Evolutionary conservation across 2,329 filamentous ascomycete genomes (phyloP), one percentile per base, ranked within the genome.

Genomic region (Lachnellula subtilissima): DNA sequence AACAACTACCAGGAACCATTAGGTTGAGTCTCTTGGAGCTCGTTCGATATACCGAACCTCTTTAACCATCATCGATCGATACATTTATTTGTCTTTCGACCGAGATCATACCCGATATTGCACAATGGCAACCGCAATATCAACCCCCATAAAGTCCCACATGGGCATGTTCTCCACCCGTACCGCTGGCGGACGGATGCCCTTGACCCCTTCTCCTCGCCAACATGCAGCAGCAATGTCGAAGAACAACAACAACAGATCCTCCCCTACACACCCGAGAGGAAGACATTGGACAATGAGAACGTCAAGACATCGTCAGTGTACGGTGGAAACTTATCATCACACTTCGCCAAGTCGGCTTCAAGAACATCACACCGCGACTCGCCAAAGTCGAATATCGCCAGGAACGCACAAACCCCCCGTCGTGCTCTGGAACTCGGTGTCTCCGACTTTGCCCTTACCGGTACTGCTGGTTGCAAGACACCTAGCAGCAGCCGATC

Each of bases 351-450:
- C 60, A 88, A 88, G 69, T 86, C 81, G 2, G 75, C 74, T 58
- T 80, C 85, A 60, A 87, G 86, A 76, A 76, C 80, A 42, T 77
- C 82, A 42, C 87, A 89, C 72, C 87, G 89, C 50, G 89, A 94
- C 71, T 97, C 93, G 2, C 91, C 92, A 71, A 97, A 97, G 79
- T 97, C 92, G 57, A 97, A 97, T 79, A 97, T 97, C 72, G 89
- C 88, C 64, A 84, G 85, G 62, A 76, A 77, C 43, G 82, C 84
- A 55, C 81, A 86, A 56, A 92, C 90, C 45, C 92, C 93, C 19
- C 88, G 89, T 68, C 90, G 88, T 72, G 82, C 79, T 48, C 82
- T 97, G 40, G 93, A 97, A 74, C 83, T 96, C 42, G 91, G 91
- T 63, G 86, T 96, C 36, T 97, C 92, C 42, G 92, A 99, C 71